These are phyloP conservation scores for Penicillium hesseltinei DNA, from an alignment of 2,329 filamentous ascomycete genomes.

Conservation along the genomic window DNA sequence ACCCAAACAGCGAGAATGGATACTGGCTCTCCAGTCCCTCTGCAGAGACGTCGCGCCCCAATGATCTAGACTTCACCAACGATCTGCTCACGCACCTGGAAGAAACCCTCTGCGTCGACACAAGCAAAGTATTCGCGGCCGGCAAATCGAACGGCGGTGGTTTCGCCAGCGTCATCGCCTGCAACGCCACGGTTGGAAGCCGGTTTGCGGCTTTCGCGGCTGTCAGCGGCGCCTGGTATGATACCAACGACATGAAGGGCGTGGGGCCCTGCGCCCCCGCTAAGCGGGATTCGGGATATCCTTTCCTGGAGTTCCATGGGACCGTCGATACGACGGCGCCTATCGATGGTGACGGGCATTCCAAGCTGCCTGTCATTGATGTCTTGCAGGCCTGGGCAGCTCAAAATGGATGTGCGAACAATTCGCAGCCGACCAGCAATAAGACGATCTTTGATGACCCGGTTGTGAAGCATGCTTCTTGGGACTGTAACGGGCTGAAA, in stretches of 20 bases:
- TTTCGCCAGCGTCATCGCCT: constrained; percentile 50
- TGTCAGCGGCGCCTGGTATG: constrained; percentile 50
- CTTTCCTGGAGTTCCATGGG: constrained; percentile 27
- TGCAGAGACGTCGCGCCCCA: constrained; percentile 29
- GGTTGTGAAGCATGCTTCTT: constrained; percentile 20
- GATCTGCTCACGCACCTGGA: constrained; percentile 45
- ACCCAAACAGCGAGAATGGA: constrained; percentile 46
- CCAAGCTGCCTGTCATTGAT: constrained; percentile 19
- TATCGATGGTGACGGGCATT: constrained; percentile 14
- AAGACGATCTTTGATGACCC: constrained; percentile 16
- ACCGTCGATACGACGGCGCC: constrained; percentile 19
- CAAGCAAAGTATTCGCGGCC: constrained; percentile 45
- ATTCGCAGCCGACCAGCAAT: constrained; percentile 16
- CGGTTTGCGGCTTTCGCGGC: constrained; percentile 53
- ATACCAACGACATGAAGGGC: constrained; percentile 19
- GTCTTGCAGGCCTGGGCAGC: constrained; percentile 20
- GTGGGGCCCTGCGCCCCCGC: constrained; percentile 24
- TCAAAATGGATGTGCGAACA: constrained; percentile 15
- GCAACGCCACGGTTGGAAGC: constrained; percentile 41
- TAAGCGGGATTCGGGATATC: constrained; percentile 31
- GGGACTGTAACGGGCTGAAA: constrained; percentile 16
- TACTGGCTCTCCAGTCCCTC: constrained; percentile 37
- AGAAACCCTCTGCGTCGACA: constrained; percentile 47
- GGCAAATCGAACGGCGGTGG: constrained; percentile 58
- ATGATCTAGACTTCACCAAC: constrained; percentile 48